These are phyloP conservation scores for Paraphoma sp. DNA, from an alignment of 2,329 filamentous ascomycete species.

Conservation along the genomic window DNA sequence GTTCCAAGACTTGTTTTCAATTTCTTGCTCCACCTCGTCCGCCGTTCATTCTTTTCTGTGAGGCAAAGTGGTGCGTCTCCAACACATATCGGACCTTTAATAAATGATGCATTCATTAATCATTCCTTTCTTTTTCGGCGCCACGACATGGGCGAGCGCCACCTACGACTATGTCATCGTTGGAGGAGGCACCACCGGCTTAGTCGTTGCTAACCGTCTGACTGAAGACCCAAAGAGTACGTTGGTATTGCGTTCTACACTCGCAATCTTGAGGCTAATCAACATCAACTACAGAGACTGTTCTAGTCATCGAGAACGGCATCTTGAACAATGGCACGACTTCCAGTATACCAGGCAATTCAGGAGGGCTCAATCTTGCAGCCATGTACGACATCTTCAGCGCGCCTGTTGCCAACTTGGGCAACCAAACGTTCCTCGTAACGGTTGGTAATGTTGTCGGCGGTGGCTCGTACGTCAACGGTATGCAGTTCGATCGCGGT, in stretches of 20 bases:
- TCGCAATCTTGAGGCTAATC: neutral
- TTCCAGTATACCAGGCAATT: conserved; percentile 17
- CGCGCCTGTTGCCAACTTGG: conserved; percentile 22
- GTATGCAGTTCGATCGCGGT: conserved; percentile 43
- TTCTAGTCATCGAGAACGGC: conserved; percentile 29
- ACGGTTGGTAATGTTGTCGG: conserved; percentile 35
- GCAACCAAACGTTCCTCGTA: conserved; percentile 21
- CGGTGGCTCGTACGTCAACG: conserved; percentile 42
- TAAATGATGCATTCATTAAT: neutral
- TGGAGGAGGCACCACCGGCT: conserved; percentile 28
- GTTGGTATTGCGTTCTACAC: neutral
- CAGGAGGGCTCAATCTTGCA: conserved; percentile 14
- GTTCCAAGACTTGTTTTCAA: neutral
- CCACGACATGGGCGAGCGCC: neutral
- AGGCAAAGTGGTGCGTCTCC: neutral
- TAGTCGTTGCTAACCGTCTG: conserved; percentile 27
- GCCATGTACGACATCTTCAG: conserved; percentile 18
- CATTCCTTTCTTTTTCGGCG: conserved; percentile 1
- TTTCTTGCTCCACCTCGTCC: neutral
- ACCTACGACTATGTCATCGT: conserved; percentile 33
- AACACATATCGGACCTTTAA: neutral
- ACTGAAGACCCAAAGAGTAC: conserved; percentile 19
- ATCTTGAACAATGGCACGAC: conserved; percentile 11
- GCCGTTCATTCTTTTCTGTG: neutral
- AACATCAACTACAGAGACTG: conserved; percentile 9